A percentile compares a stretch with the other conserved stretches of the same genome.
Conservation (phyloP, 2,329 filamentous ascomycete species). For the Parascedosporium putredinis region DNA sequence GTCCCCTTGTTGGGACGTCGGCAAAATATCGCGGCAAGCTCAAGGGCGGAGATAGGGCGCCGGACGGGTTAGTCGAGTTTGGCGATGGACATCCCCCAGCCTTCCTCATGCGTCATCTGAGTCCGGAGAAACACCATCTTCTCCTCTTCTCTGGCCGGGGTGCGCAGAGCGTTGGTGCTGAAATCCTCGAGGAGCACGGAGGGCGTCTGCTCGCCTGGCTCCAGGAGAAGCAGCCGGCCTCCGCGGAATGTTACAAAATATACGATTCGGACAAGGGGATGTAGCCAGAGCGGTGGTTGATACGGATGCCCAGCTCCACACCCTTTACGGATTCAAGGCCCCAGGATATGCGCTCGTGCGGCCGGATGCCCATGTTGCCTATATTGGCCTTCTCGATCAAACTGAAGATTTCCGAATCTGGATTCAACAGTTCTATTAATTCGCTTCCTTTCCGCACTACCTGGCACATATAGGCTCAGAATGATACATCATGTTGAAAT, state of each 20-base stretch:
- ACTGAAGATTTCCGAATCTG: background rate
- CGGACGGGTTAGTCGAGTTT: constrained; percentile 22
- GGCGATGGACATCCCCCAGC: constrained; percentile 10
- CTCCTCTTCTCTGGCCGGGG: constrained; percentile 21
- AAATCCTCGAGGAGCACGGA: constrained; percentile 4
- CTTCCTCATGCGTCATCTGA: constrained; percentile 18
- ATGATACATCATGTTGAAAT: too few species aligned
- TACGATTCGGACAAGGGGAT: background rate
- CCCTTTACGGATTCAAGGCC: background rate
- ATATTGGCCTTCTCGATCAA: background rate
- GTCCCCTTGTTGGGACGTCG: constrained; percentile 24
- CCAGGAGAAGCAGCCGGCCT: background rate
- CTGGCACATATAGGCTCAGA: too few species aligned
- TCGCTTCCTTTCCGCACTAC: too few species aligned
- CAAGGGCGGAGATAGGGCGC: constrained; percentile 35
- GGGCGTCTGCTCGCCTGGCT: background rate
- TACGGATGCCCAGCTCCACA: background rate
- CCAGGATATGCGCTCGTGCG: background rate
- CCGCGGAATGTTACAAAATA: background rate
- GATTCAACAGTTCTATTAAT: background rate
- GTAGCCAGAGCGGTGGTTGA: background rate
- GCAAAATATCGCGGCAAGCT: constrained; percentile 22
- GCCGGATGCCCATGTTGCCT: background rate
- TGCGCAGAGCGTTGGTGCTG: background rate
- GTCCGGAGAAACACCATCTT: constrained; percentile 19